Evolutionary conservation across 805 yeast species (phyloP), one percentile per base, ranked within the genome.

Genomic region (Nakazawaea sp.): DNA sequence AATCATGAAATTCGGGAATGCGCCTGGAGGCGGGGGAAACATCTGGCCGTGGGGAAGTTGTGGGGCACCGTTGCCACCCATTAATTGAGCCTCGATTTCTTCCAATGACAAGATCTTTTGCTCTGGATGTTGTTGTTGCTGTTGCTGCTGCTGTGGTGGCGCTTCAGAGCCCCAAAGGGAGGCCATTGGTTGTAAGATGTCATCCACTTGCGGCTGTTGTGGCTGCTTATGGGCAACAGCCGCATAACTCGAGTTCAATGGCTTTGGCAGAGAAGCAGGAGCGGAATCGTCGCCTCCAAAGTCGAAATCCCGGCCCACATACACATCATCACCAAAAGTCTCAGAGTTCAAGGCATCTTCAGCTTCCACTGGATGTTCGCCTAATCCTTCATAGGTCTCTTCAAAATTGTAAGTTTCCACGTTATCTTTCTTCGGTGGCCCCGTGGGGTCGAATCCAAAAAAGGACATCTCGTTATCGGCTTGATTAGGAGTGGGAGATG

Each of bases 281-380:
- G 42, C 11, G 4, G 42, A 13, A 15, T 28, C 36, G 20, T 18
- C 18, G 4, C 18, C 30, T 4, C 79, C 77, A 55, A 83, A 84
- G 52, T 75, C 74, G 49, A 80, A 83, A 48, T 82, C 85, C 45
- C 72, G 69, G 23, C 78, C 75, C 36, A 77, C 66, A 1, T 63
- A 56, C 20, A 64, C 66, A 32, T 62, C 66, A 28, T 58, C 63
- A 19, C 92, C 94, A 58, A 85, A 85, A 1, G 94, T 85, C 52
- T 80, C 88, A 44, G 77, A 84, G 52, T 85, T 84, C 47, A 81
- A 68, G 27, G 82, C 92, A 53, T 86, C 96, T 33, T 81, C 89
- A 23, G 73, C 81, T 40, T 77, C 84, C 24, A 67, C 71, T 33
- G 64, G 68, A 45, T 48, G 59, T n/a, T 77, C 84, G 5, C 86